Evolutionary conservation across 129 eudicot genomes (phyloP).

Genomic region (Artemisia argyi): DNA sequence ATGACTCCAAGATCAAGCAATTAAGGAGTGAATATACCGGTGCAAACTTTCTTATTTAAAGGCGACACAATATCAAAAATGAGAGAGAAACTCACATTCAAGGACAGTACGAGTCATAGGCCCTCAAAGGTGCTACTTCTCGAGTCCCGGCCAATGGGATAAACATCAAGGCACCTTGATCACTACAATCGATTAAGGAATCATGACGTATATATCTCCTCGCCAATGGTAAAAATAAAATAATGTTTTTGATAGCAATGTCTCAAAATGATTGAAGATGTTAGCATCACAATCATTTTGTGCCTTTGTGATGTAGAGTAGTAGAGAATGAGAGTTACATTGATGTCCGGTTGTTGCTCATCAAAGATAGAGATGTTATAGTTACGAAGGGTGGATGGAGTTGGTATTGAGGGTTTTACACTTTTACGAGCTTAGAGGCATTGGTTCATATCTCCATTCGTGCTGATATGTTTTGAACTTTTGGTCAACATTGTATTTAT

Average conservation of each 20-base stretch:
- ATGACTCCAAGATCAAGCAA: not conserved
- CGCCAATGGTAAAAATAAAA: too few species aligned
- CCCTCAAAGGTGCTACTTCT: not conserved
- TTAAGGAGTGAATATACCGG: not conserved
- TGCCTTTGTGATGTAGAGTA: not conserved
- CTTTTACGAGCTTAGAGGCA: too few species aligned
- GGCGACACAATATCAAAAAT: not conserved
- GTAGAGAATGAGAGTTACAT: not conserved
- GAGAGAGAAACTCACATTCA: not conserved
- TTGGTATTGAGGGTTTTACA: too few species aligned
- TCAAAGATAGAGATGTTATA: too few species aligned
- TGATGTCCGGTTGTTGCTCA: too few species aligned
- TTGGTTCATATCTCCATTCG: too few species aligned
- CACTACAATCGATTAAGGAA: too few species aligned
- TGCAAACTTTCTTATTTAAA: not conserved
- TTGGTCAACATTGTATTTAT: too few species aligned
- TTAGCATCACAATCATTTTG: not conserved
- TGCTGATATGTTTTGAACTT: too few species aligned
- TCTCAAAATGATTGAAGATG: not conserved
- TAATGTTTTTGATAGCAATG: too few species aligned
- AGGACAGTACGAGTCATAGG: not conserved
- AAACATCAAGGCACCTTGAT: not conserved
- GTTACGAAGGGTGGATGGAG: too few species aligned
- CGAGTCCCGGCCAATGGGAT: not conserved
- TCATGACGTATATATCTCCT: too few species aligned